phyloP scores from a whole-genome alignment of 176 grass and related monocot species.

The Triticum turgidum region DNA sequence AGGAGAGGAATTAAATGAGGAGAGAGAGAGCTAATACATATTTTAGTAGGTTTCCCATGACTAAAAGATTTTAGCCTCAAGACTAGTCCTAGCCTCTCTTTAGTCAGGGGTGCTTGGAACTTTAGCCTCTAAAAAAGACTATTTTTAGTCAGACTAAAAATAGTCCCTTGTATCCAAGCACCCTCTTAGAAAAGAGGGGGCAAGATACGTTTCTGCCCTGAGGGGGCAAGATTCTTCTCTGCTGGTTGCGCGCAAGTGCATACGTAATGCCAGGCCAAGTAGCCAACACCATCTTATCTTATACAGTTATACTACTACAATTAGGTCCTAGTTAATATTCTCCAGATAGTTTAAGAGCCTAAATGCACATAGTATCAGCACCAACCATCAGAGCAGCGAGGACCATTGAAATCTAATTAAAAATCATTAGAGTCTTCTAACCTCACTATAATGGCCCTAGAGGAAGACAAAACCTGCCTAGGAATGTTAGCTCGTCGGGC shows the following conservation, averaged over 20 bases:
- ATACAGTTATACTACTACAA: neutral
- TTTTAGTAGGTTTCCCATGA: too few relatives aligned
- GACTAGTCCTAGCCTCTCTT: too few relatives aligned
- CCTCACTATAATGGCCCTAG: constrained; percentile 28
- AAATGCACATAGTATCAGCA: constrained; percentile 25
- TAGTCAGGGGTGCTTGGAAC: too few relatives aligned
- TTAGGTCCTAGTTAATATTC: constrained; percentile 36
- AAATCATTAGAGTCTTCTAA: constrained; percentile 54
- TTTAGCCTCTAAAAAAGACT: too few relatives aligned
- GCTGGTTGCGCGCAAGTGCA: constrained; percentile 29
- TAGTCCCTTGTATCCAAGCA: too few relatives aligned
- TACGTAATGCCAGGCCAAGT: constrained; percentile 26
- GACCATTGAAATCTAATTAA: constrained; percentile 42
- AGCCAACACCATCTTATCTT: constrained; percentile 25
- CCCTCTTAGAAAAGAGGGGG: neutral
- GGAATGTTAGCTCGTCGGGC: constrained; percentile 29
- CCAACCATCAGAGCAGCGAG: constrained; percentile 27
- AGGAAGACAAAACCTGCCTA: constrained; percentile 42
- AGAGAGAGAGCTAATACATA: too few relatives aligned
- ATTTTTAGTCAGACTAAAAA: too few relatives aligned
- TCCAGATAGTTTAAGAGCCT: constrained; percentile 26
- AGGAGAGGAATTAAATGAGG: too few relatives aligned
- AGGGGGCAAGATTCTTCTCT: constrained; percentile 45
- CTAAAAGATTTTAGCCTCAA: too few relatives aligned
- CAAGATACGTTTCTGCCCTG: neutral